Evolutionary conservation across 331 rosid species (phyloP).

Genomic region (Arachis monticola): DNA sequence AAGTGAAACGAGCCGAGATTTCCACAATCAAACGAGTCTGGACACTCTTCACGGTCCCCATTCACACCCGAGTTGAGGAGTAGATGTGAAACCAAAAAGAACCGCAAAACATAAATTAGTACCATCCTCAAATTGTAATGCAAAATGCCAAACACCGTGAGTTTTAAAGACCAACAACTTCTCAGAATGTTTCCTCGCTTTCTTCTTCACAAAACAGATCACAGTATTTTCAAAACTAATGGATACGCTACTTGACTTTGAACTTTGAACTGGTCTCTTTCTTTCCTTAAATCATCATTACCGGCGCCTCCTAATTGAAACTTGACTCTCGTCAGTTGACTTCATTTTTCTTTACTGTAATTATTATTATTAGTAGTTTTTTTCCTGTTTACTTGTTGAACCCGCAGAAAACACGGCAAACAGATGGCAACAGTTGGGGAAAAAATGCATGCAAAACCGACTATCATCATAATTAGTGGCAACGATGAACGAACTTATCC

Average conservation of each 20-base stretch:
- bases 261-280: background rate
- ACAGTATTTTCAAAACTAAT: background rate
- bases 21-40: constrained; percentile 39
- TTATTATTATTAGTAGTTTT: too few relatives aligned
- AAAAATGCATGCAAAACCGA: background rate
- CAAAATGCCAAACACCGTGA: background rate
- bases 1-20: background rate
- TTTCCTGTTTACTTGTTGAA: background rate
- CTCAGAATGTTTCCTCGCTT: background rate
- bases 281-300: too few relatives aligned
- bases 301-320: background rate
- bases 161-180: background rate
- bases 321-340: background rate
- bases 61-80: constrained; percentile 16
- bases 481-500: too few relatives aligned
- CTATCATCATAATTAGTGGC: background rate
- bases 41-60: constrained; percentile 21
- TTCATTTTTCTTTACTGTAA: background rate
- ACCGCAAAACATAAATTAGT: background rate
- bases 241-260: constrained; percentile 31
- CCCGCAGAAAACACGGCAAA: constrained; percentile 1
- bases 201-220: constrained; percentile 4
- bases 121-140: background rate
- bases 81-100: background rate
- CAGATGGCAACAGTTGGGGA: background rate